phyloP scores from a whole-genome alignment of 495 filamentous ascomycete species.

The Xeromyces bisporus region DNA sequence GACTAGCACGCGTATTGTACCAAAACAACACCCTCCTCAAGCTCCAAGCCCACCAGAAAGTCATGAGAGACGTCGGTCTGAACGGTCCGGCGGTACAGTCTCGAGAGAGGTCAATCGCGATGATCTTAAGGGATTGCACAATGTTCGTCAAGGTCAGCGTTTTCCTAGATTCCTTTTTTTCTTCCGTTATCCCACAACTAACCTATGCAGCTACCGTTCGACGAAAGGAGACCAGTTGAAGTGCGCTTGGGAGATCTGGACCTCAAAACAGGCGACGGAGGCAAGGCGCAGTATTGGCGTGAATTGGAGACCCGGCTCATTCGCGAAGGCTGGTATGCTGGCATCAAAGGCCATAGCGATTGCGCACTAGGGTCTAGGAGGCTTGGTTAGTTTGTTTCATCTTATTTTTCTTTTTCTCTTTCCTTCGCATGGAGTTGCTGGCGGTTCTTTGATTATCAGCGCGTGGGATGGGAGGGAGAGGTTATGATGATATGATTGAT shows the following conservation, averaged over 20 bases:
- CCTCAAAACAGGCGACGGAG: conserved; percentile 52
- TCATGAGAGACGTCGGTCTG: conserved; percentile 20
- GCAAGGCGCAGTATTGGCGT: conserved; percentile 61
- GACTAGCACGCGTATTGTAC: conserved; percentile 21
- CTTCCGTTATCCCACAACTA: background rate
- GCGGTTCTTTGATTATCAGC: background rate
- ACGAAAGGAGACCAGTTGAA: conserved; percentile 34
- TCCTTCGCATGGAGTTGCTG: background rate
- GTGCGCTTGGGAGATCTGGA: conserved; percentile 77
- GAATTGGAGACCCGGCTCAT: conserved; percentile 43
- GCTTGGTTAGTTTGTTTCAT: no score
- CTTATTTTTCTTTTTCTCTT: background rate
- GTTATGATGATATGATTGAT: no score
- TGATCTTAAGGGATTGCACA: conserved; percentile 83
- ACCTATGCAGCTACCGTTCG: conserved; percentile 9
- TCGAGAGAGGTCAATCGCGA: conserved; percentile 36
- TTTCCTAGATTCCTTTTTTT: background rate
- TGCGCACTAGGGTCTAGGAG: conserved; percentile 11
- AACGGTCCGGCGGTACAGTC: conserved; percentile 17
- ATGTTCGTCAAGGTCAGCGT: conserved; percentile 51
- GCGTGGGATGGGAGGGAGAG: no score
- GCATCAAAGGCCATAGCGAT: conserved; percentile 11
- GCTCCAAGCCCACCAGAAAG: conserved; percentile 19
- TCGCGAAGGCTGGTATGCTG: conserved; percentile 57
- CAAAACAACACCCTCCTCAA: conserved; percentile 19